Evolutionary conservation across 2,329 filamentous ascomycete genomes (phyloP).

Genomic region (Rutstroemia sp.): DNA sequence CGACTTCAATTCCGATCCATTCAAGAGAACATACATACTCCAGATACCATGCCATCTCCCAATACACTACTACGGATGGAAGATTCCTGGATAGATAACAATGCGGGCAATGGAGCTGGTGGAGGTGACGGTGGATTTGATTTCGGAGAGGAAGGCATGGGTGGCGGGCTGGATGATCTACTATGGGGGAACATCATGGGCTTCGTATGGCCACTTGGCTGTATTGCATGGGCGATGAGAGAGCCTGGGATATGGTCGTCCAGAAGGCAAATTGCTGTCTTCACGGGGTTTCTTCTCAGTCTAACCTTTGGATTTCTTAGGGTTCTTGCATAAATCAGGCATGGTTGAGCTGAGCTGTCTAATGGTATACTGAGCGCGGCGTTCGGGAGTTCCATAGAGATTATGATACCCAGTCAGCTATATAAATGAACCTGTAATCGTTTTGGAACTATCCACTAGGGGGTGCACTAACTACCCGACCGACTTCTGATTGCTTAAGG

Average conservation of each 20-base stretch:
- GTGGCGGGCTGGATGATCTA: slow-evolving; percentile 66
- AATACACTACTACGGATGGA: slow-evolving; percentile 71
- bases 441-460: background rate
- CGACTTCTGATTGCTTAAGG: too few relatives aligned
- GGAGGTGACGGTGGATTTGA: slow-evolving; percentile 33
- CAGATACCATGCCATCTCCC: slow-evolving; percentile 80
- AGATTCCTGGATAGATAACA: slow-evolving; percentile 83
- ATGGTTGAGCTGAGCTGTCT: background rate
- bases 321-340: slow-evolving; percentile 22
- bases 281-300: slow-evolving; percentile 77
- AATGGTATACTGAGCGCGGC: background rate
- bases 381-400: background rate
- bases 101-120: slow-evolving; percentile 34
- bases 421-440: background rate
- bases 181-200: slow-evolving; percentile 83
- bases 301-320: slow-evolving; percentile 63
- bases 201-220: slow-evolving; percentile 91
- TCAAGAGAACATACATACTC: slow-evolving; percentile 73
- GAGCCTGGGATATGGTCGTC: slow-evolving; percentile 84
- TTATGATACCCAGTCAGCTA: slow-evolving; percentile 3
- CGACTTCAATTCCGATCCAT: slow-evolving; percentile 85
- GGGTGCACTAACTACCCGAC: too few relatives aligned
- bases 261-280: slow-evolving; percentile 78
- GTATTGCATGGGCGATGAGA: slow-evolving; percentile 74
- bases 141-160: slow-evolving; percentile 31